phyloP scores from a whole-genome alignment of 257 asterid genomes.

The Cinchona pubescens region DNA sequence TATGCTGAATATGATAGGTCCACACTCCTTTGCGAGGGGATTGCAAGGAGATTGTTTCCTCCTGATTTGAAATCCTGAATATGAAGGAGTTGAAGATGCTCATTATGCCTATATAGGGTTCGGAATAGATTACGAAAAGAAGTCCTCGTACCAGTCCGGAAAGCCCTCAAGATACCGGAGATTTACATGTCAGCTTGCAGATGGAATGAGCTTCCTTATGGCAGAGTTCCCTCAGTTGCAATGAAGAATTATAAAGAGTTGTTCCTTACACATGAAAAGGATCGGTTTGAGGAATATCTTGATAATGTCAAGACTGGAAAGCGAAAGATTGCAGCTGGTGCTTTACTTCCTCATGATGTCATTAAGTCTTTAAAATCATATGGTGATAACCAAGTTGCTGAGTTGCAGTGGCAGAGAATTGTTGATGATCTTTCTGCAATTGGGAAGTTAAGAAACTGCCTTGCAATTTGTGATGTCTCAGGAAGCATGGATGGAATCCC shows the following conservation, averaged over 20 bases:
- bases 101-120: conserved; percentile 38
- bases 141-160: conserved; percentile 49
- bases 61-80: conserved; percentile 27
- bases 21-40: conserved; percentile 41
- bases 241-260: conserved; percentile 39
- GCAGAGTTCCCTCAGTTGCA: conserved; percentile 49
- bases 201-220: conserved; percentile 38
- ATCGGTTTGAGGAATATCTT: conserved; percentile 40
- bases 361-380: conserved; percentile 19
- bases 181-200: conserved; percentile 46
- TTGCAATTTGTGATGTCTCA: conserved; percentile 52
- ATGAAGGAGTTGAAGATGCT: conserved; percentile 29
- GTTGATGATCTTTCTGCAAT: conserved; percentile 42
- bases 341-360: conserved; percentile 57
- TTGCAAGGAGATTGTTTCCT: conserved; percentile 45
- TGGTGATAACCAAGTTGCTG: conserved; percentile 32
- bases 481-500: conserved; percentile 47
- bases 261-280: conserved; percentile 36
- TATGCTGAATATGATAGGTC: conserved; percentile 45
- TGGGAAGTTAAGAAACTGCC: conserved; percentile 46
- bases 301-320: conserved; percentile 47
- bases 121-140: conserved; percentile 46
- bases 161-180: conserved; percentile 44
- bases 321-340: conserved; percentile 48
- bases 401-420: conserved; percentile 56